Percentiles rank a stretch among this genome's conserved stretches.
Evolutionary conservation across 2,329 filamentous ascomycete species (phyloP).

Genomic region (Macroventuria anomochaeta): DNA sequence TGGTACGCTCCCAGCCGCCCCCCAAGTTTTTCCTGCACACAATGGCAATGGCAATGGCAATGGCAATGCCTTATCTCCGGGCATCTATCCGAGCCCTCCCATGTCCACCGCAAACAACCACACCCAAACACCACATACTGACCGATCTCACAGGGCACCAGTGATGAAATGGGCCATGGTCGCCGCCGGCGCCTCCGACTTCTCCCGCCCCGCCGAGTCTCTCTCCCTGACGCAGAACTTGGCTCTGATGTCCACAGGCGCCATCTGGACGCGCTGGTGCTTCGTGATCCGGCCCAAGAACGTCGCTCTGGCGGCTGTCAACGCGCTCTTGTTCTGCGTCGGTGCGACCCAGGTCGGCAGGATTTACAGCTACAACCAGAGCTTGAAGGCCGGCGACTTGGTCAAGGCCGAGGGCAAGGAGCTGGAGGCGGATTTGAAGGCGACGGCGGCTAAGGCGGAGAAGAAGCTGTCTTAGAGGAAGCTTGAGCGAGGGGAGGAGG

Average conservation of each 20-base stretch:
- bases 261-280: constrained; percentile 99
- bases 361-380: constrained; percentile 71
- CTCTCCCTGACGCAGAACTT: constrained; percentile 92
- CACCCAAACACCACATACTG: background rate
- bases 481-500: constrained; percentile 19
- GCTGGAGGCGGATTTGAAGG: constrained; percentile 41
- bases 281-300: constrained; percentile 95
- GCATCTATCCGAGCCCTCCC: background rate
- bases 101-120: background rate
- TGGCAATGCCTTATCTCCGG: constrained; percentile 3
- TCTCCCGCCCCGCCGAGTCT: constrained; percentile 87
- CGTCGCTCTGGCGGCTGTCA: constrained; percentile 89
- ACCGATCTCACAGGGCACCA: constrained; percentile 70
- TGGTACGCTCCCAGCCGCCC: constrained; percentile 66
- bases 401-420: constrained; percentile 47
- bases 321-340: constrained; percentile 95
- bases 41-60: background rate
- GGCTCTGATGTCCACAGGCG: constrained; percentile 86
- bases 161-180: constrained; percentile 96
- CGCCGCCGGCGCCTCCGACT: constrained; percentile 88
- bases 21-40: background rate
- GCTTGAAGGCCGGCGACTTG: constrained; percentile 60
- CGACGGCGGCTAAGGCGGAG: constrained; percentile 40
- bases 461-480: constrained; percentile 20
- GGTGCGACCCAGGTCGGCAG: constrained; percentile 82